phyloP scores from a whole-genome alignment of 1,284 basidiomycete species.

The Cutaneotrichosporon sp. region DNA sequence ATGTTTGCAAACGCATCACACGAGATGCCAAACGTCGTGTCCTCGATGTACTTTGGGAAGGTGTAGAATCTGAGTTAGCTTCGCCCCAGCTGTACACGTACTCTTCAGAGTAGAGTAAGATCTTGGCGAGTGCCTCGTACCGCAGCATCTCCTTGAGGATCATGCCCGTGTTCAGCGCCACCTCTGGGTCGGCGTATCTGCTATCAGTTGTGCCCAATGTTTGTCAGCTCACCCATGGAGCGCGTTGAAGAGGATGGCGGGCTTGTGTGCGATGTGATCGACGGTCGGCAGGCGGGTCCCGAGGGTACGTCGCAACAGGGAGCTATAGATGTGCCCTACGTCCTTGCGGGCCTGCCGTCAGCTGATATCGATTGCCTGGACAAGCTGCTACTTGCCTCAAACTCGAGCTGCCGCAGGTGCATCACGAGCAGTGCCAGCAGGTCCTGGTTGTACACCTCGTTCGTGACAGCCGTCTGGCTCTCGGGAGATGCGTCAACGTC shows the following conservation, averaged over 20 bases:
- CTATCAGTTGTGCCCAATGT: slow-evolving; percentile 10
- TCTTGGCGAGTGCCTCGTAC: slow-evolving; percentile 86
- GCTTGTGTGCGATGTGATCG: slow-evolving; percentile 81
- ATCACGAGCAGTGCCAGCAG: slow-evolving; percentile 77
- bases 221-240: slow-evolving; percentile 63
- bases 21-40: slow-evolving; percentile 95
- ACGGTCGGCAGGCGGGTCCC: slow-evolving; percentile 91
- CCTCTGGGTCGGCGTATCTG: slow-evolving; percentile 86
- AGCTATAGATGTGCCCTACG: slow-evolving; percentile 94
- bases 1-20: slow-evolving; percentile 97
- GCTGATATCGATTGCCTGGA: neutral
- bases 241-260: slow-evolving; percentile 83
- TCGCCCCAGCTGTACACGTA: slow-evolving; percentile 54
- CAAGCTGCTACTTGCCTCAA: slow-evolving; percentile 68
- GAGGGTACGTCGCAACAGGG: slow-evolving; percentile 90
- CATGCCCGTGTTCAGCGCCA: slow-evolving; percentile 97
- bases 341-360: slow-evolving; percentile 67
- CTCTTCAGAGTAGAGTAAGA: slow-evolving; percentile 89
- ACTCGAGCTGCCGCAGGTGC: slow-evolving; percentile 84
- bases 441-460: slow-evolving; percentile 91
- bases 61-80: slow-evolving; percentile 77
- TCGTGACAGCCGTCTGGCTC: slow-evolving; percentile 84
- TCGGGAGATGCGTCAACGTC: slow-evolving; percentile 63
- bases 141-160: slow-evolving; percentile 95
- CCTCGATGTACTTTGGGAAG: slow-evolving; percentile 95